Percentiles rank a stretch among this genome's conserved stretches.
Conservation (phyloP, 805 yeast genomes). For the Dipodascus geniculatus region DNA sequence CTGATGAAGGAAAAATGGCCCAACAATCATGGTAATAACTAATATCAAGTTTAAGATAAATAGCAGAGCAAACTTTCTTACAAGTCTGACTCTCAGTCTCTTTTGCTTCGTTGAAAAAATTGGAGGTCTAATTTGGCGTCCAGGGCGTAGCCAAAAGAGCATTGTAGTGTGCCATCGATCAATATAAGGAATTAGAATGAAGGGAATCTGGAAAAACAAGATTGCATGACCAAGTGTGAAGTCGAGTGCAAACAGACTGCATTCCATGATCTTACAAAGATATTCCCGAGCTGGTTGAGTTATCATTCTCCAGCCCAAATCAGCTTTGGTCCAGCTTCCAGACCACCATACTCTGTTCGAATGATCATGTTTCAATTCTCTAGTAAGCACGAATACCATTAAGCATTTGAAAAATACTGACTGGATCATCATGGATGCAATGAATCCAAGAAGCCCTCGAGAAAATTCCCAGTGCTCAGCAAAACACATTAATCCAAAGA, state of each 20-base stretch:
- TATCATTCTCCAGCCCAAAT: conserved; percentile 72
- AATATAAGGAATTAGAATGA: conserved; percentile 63
- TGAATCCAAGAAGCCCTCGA: conserved; percentile 48
- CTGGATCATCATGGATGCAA: conserved; percentile 45
- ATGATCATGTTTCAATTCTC: conserved; percentile 48
- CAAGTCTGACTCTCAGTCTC: conserved; percentile 71
- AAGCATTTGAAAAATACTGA: conserved; percentile 41
- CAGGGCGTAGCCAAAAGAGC: conserved; percentile 92
- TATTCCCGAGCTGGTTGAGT: conserved; percentile 81
- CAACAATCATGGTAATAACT: conserved; percentile 58
- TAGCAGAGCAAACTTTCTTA: conserved; percentile 63
- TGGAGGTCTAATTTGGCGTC: conserved; percentile 77
- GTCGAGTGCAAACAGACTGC: conserved; percentile 86
- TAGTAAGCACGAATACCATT: conserved; percentile 40
- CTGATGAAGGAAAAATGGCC: conserved; percentile 52
- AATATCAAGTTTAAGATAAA: conserved; percentile 48
- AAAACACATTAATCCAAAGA: conserved; percentile 54
- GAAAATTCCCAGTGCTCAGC: conserved; percentile 58
- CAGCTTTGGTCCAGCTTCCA: conserved; percentile 40
- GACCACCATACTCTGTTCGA: conserved; percentile 61
- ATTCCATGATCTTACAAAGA: conserved; percentile 72
- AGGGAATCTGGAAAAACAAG: conserved; percentile 70
- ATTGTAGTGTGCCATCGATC: conserved; percentile 89
- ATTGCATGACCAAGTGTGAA: conserved; percentile 75
- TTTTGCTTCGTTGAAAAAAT: conserved; percentile 76